A percentile compares a stretch with the other conserved stretches of the same genome.
Conservation (phyloP, 2,329 filamentous ascomycete species). For the Lecanicillium sp. region DNA sequence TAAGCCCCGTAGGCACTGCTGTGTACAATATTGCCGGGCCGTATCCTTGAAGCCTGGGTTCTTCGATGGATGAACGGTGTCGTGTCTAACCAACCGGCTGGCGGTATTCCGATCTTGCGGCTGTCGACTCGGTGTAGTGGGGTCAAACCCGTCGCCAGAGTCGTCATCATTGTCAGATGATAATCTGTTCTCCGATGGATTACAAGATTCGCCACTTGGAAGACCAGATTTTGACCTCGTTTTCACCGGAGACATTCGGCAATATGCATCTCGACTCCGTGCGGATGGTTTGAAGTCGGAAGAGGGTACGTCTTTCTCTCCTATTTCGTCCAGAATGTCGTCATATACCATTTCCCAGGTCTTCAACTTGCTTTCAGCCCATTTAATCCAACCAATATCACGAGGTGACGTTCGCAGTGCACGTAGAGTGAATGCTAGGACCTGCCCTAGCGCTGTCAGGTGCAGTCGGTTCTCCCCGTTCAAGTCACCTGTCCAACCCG, state of each 20-base stretch:
- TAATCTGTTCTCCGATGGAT: not conserved
- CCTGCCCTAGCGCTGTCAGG: conserved; percentile 3
- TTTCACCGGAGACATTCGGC: not conserved
- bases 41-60: conserved; percentile 8
- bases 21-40: conserved; percentile 25
- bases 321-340: conserved; percentile 2
- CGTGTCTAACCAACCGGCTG: too few species aligned
- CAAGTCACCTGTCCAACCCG: not conserved
- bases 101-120: too few species aligned
- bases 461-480: conserved; percentile 1
- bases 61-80: too few species aligned
- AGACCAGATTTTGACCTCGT: not conserved
- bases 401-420: conserved; percentile 2
- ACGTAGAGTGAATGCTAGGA: conserved; percentile 4
- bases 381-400: conserved; percentile 2
- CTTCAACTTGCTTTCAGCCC: not conserved
- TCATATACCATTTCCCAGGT: conserved; percentile 5
- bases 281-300: conserved; percentile 1
- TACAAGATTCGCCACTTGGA: not conserved
- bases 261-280: not conserved
- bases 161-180: not conserved
- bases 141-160: not conserved
- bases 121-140: conserved; percentile 9
- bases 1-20: conserved; percentile 27
- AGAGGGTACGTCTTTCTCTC: conserved; percentile 1